Conservation (phyloP, 2,329 filamentous ascomycete species). For the Colletotrichum agaves region DNA sequence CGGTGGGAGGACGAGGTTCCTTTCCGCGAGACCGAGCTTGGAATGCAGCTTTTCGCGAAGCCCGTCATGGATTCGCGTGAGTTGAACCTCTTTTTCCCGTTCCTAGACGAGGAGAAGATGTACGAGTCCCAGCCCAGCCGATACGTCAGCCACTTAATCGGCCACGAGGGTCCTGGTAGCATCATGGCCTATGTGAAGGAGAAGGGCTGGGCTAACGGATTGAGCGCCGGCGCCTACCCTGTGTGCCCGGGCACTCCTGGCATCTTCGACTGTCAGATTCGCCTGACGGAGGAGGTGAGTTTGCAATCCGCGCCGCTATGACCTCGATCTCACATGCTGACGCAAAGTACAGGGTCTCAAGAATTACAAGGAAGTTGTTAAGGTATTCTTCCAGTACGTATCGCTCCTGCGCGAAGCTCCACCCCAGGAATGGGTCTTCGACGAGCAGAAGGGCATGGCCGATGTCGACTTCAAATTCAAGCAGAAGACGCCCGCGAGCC, state of each 20-base stretch:
- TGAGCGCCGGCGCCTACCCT: constrained; percentile 80
- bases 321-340: constrained; percentile 14
- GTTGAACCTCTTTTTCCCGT: constrained; percentile 84
- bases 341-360: constrained; percentile 67
- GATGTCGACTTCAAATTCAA: constrained; percentile 96
- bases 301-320: not conserved
- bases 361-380: constrained; percentile 83
- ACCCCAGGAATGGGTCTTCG: constrained; percentile 92
- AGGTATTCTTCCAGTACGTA: constrained; percentile 91
- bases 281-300: constrained; percentile 81
- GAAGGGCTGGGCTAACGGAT: constrained; percentile 87
- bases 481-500: constrained; percentile 89
- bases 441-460: constrained; percentile 89
- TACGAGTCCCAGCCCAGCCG: constrained; percentile 85
- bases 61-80: constrained; percentile 89
- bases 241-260: constrained; percentile 82
- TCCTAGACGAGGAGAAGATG: constrained; percentile 82
- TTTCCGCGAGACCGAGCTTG: constrained; percentile 60
- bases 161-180: constrained; percentile 92
- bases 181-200: constrained; percentile 90
- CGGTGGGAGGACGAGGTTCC: constrained; percentile 64
- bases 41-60: constrained; percentile 84
- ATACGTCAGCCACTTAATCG: constrained; percentile 89
- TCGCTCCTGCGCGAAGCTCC: constrained; percentile 82
- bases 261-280: constrained; percentile 82